Evolutionary conservation across 1,284 basidiomycete genomes (phyloP).

Genomic region (Chalciporus sp.): DNA sequence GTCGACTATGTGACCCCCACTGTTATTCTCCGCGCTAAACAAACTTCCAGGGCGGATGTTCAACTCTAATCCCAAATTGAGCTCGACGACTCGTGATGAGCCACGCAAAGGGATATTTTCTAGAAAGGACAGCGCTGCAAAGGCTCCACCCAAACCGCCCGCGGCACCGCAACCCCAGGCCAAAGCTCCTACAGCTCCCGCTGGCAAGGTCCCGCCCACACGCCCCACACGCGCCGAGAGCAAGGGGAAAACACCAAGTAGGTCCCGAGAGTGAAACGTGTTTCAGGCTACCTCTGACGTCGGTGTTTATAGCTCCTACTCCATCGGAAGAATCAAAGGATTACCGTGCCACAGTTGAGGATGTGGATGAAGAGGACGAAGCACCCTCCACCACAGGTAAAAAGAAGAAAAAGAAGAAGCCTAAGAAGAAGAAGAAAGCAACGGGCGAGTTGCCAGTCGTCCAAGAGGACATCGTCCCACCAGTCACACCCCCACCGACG

Average conservation of each 20-base stretch:
- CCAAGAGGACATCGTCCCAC: slow-evolving; percentile 21
- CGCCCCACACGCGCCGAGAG: slow-evolving; percentile 5
- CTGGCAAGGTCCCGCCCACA: slow-evolving; percentile 7
- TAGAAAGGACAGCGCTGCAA: slow-evolving; percentile 13
- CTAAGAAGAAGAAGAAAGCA: slow-evolving; percentile 69
- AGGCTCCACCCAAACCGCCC: slow-evolving; percentile 12
- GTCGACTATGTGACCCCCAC: slow-evolving; percentile 7
- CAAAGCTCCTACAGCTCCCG: slow-evolving; percentile 8
- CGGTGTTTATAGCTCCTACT: slow-evolving; percentile 9
- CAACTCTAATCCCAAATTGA: slow-evolving; percentile 60
- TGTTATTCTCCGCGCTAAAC: slow-evolving; percentile 2
- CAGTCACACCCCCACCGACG: slow-evolving; percentile 20
- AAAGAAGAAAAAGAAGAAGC: slow-evolving; percentile 71
- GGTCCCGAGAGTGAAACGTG: not conserved
- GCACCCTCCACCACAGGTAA: slow-evolving; percentile 36
- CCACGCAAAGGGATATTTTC: slow-evolving; percentile 26
- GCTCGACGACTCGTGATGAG: slow-evolving; percentile 39
- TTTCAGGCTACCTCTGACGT: not conserved
- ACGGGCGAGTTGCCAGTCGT: slow-evolving; percentile 31
- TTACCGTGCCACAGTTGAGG: slow-evolving; percentile 60
- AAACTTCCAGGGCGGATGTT: slow-evolving; percentile 65
- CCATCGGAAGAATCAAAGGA: slow-evolving; percentile 33
- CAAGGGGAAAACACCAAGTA: slow-evolving; percentile 20
- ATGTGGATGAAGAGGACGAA: slow-evolving; percentile 64
- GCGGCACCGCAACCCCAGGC: slow-evolving; percentile 7